A percentile compares a stretch with the other conserved stretches of the same genome.
These are phyloP conservation scores for Suillus ampliporus DNA, from an alignment of 768 basidiomycete genomes.

Conservation along the genomic window DNA sequence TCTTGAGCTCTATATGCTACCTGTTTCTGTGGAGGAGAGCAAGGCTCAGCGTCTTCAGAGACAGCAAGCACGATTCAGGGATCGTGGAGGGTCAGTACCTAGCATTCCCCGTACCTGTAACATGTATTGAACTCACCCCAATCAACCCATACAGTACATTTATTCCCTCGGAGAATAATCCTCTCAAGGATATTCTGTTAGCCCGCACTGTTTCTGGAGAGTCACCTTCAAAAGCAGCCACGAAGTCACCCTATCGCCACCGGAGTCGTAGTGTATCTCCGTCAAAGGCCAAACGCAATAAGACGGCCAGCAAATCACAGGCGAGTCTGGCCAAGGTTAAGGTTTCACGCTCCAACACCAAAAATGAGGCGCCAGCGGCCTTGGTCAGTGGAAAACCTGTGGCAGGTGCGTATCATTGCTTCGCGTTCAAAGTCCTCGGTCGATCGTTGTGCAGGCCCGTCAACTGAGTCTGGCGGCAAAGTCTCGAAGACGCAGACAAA, in stretches of 20 bases:
- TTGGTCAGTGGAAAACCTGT: not conserved
- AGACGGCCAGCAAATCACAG: not conserved
- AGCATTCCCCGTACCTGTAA: not conserved
- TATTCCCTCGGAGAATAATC: slow-evolving; percentile 54
- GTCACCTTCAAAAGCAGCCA: slow-evolving; percentile 45
- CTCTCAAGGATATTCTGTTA: slow-evolving; percentile 58
- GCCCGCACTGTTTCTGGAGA: slow-evolving; percentile 53
- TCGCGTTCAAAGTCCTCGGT: not conserved
- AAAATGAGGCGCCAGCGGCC: not conserved
- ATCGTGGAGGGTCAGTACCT: slow-evolving; percentile 63
- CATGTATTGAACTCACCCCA: not conserved
- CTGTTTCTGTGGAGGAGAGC: slow-evolving; percentile 59
- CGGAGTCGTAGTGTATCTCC: not conserved
- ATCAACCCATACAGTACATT: slow-evolving; percentile 48
- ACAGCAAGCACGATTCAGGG: slow-evolving; percentile 69
- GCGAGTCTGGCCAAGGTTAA: not conserved
- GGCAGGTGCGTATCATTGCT: not conserved
- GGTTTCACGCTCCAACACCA: not conserved
- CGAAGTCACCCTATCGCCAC: slow-evolving; percentile 6
- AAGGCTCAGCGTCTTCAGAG: slow-evolving; percentile 63
- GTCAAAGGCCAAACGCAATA: slow-evolving; percentile 10
- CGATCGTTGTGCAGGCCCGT: not conserved
- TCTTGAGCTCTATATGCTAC: slow-evolving; percentile 18
- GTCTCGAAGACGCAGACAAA: not conserved
- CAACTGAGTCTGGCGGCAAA: not conserved